Evolutionary conservation across 2,329 filamentous ascomycete genomes (phyloP).

Genomic region (Dactylellina leptospora): DNA sequence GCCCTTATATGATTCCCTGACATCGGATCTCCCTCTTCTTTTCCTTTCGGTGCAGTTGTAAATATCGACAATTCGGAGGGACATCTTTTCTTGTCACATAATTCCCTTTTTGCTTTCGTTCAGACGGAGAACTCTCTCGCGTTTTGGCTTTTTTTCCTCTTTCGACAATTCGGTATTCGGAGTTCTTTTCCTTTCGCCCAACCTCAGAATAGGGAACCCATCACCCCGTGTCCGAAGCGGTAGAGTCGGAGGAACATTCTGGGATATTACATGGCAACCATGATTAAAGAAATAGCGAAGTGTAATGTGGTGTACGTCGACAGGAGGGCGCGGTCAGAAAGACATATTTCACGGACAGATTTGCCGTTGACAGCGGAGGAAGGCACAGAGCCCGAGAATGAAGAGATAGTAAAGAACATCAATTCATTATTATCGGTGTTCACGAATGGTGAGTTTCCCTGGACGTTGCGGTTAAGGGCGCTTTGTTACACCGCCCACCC

Average conservation of each 20-base stretch:
- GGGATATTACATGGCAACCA: conserved; percentile 22
- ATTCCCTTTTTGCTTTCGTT: no score
- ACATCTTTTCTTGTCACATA: no score
- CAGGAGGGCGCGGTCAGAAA: conserved; percentile 60
- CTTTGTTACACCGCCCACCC: no score
- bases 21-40: conserved; percentile 11
- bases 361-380: conserved; percentile 56
- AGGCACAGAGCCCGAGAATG: conserved; percentile 60
- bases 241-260: conserved; percentile 28
- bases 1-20: conserved; percentile 43
- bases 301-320: conserved; percentile 64
- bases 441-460: conserved; percentile 63
- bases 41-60: conserved; percentile 28
- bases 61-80: conserved; percentile 42
- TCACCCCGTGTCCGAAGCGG: conserved; percentile 31
- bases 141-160: no score
- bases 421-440: conserved; percentile 65
- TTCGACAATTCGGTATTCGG: no score
- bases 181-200: no score
- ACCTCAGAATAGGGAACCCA: no score
- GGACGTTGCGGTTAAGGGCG: no score
- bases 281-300: conserved; percentile 60
- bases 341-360: conserved; percentile 59
- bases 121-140: no score
- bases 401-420: conserved; percentile 64